These are phyloP conservation scores for Pythium sukuiense DNA, from an alignment of 352 stramenopile species.

Conservation along the genomic window DNA sequence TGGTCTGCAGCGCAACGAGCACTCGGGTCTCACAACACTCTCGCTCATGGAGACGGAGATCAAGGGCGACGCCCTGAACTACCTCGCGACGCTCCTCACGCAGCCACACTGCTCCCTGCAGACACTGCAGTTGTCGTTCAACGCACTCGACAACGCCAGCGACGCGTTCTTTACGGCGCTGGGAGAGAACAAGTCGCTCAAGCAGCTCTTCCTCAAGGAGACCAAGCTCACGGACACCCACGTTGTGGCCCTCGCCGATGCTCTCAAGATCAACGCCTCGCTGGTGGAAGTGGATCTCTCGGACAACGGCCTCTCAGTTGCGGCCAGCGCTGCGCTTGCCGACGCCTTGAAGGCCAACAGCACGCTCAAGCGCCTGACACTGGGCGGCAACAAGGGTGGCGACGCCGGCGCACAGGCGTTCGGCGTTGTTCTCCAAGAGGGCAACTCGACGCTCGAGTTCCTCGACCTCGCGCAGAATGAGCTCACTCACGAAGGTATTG, in stretches of 20 bases:
- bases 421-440: constrained; percentile 31
- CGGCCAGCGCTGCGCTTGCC: constrained; percentile 38
- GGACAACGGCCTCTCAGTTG: constrained; percentile 56
- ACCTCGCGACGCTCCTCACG: constrained; percentile 44
- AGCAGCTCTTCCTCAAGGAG: constrained; percentile 64
- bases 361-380: constrained; percentile 41
- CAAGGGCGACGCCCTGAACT: constrained; percentile 44
- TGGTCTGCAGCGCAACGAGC: constrained; percentile 40
- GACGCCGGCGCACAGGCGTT: constrained; percentile 50
- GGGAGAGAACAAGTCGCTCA: constrained; percentile 56
- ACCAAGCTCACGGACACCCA: constrained; percentile 57
- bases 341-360: constrained; percentile 49
- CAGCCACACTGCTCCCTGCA: constrained; percentile 48
- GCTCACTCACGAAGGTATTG: constrained; percentile 51
- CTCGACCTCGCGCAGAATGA: constrained; percentile 75
- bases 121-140: constrained; percentile 73
- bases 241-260: constrained; percentile 37
- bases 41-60: constrained; percentile 49
- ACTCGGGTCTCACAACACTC: constrained; percentile 37
- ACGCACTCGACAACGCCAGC: constrained; percentile 39
- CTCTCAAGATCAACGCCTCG: constrained; percentile 48
- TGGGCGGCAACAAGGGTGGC: constrained; percentile 61
- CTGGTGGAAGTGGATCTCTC: constrained; percentile 66
- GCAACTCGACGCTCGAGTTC: constrained; percentile 46
- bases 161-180: constrained; percentile 61